Conservation (phyloP, 345 rosid species). For the Chamaenerion angustifolium region DNA sequence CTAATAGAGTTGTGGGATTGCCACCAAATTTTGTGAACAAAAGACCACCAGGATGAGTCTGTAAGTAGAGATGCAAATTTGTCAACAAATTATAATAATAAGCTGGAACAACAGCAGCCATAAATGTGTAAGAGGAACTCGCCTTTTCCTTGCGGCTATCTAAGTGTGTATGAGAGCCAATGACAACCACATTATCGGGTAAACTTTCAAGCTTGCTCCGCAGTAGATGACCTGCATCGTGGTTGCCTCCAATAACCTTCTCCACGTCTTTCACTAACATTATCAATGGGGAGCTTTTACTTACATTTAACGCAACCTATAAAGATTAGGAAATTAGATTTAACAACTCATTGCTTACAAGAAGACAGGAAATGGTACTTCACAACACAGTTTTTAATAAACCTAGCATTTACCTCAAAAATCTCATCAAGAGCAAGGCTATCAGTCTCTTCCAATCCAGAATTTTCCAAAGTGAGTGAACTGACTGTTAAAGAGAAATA, state of each 20-base stretch:
- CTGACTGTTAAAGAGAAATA: slow-evolving; percentile 31
- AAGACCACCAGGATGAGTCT: slow-evolving; percentile 93
- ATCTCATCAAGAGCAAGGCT: slow-evolving; percentile 70
- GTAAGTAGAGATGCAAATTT: slow-evolving; percentile 12
- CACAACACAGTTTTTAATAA: background rate
- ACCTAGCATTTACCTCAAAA: slow-evolving; percentile 45
- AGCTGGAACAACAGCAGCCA: background rate
- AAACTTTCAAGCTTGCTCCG: slow-evolving; percentile 69
- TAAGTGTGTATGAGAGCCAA: slow-evolving; percentile 83
- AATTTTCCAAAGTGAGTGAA: slow-evolving; percentile 69
- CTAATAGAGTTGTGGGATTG: slow-evolving; percentile 84
- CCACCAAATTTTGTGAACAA: slow-evolving; percentile 86
- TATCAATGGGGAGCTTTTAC: slow-evolving; percentile 60
- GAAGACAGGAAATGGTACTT: slow-evolving; percentile 1
- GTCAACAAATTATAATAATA: background rate
- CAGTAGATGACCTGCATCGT: slow-evolving; percentile 49
- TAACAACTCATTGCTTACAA: background rate
- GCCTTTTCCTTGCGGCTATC: slow-evolving; percentile 97
- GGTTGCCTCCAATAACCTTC: slow-evolving; percentile 63
- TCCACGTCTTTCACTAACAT: slow-evolving; percentile 85
- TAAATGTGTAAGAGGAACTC: background rate
- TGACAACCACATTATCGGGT: slow-evolving; percentile 62
- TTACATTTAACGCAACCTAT: slow-evolving; percentile 60
- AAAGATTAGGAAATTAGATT: slow-evolving; percentile 10
- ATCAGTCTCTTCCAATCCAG: slow-evolving; percentile 73